phyloP scores from a whole-genome alignment of 495 filamentous ascomycete species.

The Aspergillus baeticus region DNA sequence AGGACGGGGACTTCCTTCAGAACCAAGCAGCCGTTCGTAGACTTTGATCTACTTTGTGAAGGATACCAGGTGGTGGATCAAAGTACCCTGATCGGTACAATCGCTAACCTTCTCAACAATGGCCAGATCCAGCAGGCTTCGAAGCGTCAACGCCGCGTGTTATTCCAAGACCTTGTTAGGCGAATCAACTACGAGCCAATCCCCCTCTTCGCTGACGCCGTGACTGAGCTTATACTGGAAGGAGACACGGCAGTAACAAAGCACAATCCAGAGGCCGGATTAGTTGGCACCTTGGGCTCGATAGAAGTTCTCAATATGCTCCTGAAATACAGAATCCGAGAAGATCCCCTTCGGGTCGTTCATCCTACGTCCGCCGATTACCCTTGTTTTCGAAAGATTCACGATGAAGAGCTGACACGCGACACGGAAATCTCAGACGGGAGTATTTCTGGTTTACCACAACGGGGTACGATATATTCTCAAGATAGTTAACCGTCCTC shows the following conservation, averaged over 20 bases:
- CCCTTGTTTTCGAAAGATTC: constrained; percentile 14
- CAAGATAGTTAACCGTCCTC: constrained; percentile 20
- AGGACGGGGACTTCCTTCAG: constrained; percentile 17
- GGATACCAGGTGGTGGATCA: constrained; percentile 16
- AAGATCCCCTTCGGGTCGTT: constrained; percentile 21
- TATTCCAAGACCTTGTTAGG: constrained; percentile 12
- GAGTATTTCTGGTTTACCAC: constrained; percentile 18
- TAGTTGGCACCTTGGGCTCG: too few relatives aligned
- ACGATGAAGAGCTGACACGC: constrained; percentile 8
- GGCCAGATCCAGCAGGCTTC: constrained; percentile 4
- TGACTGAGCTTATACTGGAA: too few relatives aligned
- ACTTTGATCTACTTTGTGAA: constrained; percentile 13
- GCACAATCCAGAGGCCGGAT: too few relatives aligned
- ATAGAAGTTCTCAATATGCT: too few relatives aligned
- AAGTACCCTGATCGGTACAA: constrained; percentile 15
- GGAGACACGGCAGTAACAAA: too few relatives aligned
- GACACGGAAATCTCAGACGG: constrained; percentile 15
- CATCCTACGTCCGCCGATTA: constrained; percentile 18
- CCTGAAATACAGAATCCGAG: constrained; percentile 15
- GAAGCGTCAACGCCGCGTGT: constrained; percentile 15
- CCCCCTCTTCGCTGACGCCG: background rate
- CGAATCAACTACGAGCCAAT: constrained; percentile 9
- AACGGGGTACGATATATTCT: constrained; percentile 11
- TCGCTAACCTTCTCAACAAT: background rate
- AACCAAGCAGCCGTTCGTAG: constrained; percentile 15